Percentiles rank a stretch among this genome's conserved stretches.
phyloP scores from a whole-genome alignment of 768 basidiomycete species.

The Naganishia friedmannii region DNA sequence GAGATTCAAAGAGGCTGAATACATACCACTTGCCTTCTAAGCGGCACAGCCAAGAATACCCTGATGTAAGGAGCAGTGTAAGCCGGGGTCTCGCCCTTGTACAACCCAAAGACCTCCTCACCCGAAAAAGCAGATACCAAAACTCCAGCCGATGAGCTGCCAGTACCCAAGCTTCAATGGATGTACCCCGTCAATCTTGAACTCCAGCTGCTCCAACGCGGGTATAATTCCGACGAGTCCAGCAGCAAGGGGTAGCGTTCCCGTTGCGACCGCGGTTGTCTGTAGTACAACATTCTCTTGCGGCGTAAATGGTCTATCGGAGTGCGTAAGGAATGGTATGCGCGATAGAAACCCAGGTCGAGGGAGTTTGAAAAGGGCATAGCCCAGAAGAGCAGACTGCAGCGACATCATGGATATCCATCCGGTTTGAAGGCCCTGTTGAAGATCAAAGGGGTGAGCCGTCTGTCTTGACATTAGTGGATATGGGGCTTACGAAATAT shows the following conservation, averaged over 20 bases:
- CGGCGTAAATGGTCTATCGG: slow-evolving; percentile 64
- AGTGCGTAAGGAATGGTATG: slow-evolving; percentile 54
- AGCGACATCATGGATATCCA: slow-evolving; percentile 70
- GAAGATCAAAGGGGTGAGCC: slow-evolving; percentile 72
- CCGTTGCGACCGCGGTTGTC: slow-evolving; percentile 92
- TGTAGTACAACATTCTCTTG: slow-evolving; percentile 93
- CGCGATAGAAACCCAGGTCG: slow-evolving; percentile 35
- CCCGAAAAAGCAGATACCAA: slow-evolving; percentile 91
- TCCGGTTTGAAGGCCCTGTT: slow-evolving; percentile 30
- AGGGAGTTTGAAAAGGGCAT: slow-evolving; percentile 69
- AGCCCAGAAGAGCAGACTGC: slow-evolving; percentile 89
- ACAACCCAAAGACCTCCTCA: slow-evolving; percentile 42
- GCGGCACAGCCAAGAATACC: slow-evolving; percentile 92
- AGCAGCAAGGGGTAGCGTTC: slow-evolving; percentile 56
- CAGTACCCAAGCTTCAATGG: slow-evolving; percentile 73
- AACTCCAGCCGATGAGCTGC: slow-evolving; percentile 77
- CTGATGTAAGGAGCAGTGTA: slow-evolving; percentile 52
- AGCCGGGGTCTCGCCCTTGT: not conserved
- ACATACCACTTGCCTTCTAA: slow-evolving; percentile 87
- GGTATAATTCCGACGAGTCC: slow-evolving; percentile 90
- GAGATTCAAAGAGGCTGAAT: not conserved
- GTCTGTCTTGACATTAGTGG: slow-evolving; percentile 73
- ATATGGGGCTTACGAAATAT: slow-evolving; percentile 39
- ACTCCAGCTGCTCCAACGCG: slow-evolving; percentile 74
- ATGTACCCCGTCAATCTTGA: slow-evolving; percentile 69